Evolutionary conservation across 1,139 yeast species (phyloP).

Genomic region (Hyphopichia burtonii): DNA sequence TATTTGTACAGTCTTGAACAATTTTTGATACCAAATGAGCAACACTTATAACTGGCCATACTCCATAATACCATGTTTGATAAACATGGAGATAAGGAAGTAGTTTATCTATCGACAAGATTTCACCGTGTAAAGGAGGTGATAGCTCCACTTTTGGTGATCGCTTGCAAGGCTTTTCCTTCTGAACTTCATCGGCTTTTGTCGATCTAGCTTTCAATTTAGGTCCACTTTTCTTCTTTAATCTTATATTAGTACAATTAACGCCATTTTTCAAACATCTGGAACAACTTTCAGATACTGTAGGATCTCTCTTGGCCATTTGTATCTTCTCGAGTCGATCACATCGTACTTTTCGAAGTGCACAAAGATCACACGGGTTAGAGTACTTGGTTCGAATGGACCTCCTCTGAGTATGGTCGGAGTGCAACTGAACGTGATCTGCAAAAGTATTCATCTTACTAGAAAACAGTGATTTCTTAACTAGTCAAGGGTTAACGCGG

Average conservation of each 20-base stretch:
- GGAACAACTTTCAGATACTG: constrained; percentile 16
- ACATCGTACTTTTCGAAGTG: constrained; percentile 39
- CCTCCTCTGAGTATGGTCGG: no score
- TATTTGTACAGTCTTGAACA: constrained; percentile 5
- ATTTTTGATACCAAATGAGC: constrained; percentile 28
- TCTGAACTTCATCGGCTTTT: neutral
- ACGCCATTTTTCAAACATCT: constrained; percentile 33
- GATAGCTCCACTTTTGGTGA: no score
- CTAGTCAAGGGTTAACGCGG: no score
- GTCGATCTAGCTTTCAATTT: constrained; percentile 18
- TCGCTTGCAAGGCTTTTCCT: neutral
- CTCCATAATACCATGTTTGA: constrained; percentile 44
- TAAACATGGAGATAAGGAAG: constrained; percentile 25
- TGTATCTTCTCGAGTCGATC: constrained; percentile 15
- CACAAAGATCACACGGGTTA: constrained; percentile 42
- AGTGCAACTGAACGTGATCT: no score
- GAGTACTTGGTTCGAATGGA: neutral
- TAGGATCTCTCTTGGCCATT: constrained; percentile 16
- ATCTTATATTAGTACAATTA: constrained; percentile 35
- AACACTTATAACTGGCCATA: constrained; percentile 43
- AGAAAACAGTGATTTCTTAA: no score
- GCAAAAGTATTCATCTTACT: no score
- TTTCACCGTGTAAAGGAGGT: neutral
- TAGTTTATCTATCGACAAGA: neutral
- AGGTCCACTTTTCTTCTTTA: constrained; percentile 40